These are phyloP conservation scores for Candida awuae DNA, from an alignment of 805 yeast species.

Conservation along the genomic window DNA sequence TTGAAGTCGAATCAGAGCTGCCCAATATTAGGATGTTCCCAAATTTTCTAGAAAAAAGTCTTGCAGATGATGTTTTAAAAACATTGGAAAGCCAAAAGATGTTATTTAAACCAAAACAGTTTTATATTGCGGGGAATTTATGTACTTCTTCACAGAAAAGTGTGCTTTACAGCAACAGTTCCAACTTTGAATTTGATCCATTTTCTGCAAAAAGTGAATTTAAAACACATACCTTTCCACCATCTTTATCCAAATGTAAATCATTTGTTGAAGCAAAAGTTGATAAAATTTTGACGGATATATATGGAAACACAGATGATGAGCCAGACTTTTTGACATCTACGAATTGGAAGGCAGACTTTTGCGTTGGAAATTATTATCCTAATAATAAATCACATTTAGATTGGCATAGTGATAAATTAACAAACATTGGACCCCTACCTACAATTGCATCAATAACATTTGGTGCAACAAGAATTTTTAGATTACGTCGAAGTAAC, in stretches of 20 bases:
- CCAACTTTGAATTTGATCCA: constrained; percentile 12
- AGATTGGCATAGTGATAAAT: constrained; percentile 72
- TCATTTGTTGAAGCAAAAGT: constrained; percentile 13
- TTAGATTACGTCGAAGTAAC: constrained; percentile 42
- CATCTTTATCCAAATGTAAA: constrained; percentile 14
- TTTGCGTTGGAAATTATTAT: constrained; percentile 52
- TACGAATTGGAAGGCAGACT: constrained; percentile 42
- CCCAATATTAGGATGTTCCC: constrained; percentile 45
- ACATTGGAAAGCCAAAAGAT: constrained; percentile 36
- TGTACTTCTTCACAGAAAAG: constrained; percentile 51
- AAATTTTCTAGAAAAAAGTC: constrained; percentile 42
- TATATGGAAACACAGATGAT: constrained; percentile 13
- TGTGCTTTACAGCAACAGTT: constrained; percentile 24
- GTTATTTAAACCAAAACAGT: constrained; percentile 36
- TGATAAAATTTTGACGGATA: constrained; percentile 18
- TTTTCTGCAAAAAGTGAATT: background rate
- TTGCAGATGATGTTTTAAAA: constrained; percentile 39
- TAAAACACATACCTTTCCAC: background rate
- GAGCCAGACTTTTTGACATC: constrained; percentile 31
- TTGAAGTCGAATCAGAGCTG: constrained; percentile 40
- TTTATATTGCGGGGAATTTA: constrained; percentile 54
- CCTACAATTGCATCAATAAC: constrained; percentile 60
- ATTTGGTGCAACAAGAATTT: constrained; percentile 63
- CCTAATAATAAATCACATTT: constrained; percentile 41
- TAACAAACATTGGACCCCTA: constrained; percentile 66